Percentiles rank a stretch among this genome's conserved stretches.
These are phyloP conservation scores for Prunus kanzakura DNA, from an alignment of 306 rosid genomes.

Conservation along the genomic window DNA sequence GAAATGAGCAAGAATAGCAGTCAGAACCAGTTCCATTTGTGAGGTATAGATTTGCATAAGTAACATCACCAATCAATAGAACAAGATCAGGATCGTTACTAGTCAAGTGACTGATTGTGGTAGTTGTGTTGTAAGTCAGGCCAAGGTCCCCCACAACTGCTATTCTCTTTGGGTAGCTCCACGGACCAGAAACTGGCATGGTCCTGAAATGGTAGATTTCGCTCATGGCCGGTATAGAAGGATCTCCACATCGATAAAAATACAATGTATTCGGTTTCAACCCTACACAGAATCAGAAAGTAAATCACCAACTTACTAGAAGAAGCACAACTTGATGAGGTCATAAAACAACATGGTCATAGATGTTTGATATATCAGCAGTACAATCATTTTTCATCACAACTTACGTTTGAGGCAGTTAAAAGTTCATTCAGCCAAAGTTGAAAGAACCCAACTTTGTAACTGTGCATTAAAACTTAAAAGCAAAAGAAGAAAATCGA, in stretches of 20 bases:
- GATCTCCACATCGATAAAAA: constrained; percentile 78
- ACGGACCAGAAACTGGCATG: constrained; percentile 60
- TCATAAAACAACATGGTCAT: not conserved
- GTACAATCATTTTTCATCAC: not conserved
- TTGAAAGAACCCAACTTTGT: not conserved
- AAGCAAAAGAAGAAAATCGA: not conserved
- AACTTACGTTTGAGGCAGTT: not conserved
- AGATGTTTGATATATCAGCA: not conserved
- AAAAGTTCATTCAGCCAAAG: not conserved
- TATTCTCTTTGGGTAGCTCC: constrained; percentile 59
- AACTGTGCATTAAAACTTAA: not conserved
- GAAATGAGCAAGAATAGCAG: constrained; percentile 77
- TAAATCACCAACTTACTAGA: not conserved
- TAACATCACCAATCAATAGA: constrained; percentile 71
- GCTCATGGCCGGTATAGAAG: constrained; percentile 58
- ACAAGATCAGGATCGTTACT: constrained; percentile 68
- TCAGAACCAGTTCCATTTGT: constrained; percentile 82
- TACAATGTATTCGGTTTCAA: constrained; percentile 58
- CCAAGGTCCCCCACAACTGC: constrained; percentile 89
- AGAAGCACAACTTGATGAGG: not conserved
- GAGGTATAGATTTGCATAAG: constrained; percentile 75
- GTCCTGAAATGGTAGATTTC: constrained; percentile 53
- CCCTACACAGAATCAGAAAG: constrained; percentile 33
- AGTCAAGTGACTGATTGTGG: constrained; percentile 66
- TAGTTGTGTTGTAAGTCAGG: constrained; percentile 76